phyloP scores from a whole-genome alignment of 1,139 yeast species.

The Protomyces arabidopsidicola region DNA sequence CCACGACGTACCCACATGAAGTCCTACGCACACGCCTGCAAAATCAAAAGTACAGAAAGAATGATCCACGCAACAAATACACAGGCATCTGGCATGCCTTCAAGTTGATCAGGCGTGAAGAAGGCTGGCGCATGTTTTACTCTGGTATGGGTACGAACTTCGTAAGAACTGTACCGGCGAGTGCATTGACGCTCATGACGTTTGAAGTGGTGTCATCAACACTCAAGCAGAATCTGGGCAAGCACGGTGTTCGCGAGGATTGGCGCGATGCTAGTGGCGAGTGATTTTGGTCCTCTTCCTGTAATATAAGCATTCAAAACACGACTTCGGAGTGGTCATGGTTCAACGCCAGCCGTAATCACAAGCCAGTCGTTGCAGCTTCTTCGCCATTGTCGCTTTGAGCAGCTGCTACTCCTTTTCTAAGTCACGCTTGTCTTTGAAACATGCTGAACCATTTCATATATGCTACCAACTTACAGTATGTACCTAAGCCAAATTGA shows the following conservation, averaged over 20 bases:
- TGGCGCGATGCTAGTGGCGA: neutral
- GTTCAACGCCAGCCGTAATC: too few species aligned
- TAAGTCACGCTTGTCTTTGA: too few species aligned
- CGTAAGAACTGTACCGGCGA: conserved; percentile 88
- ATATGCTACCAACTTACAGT: too few species aligned
- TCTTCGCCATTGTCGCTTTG: too few species aligned
- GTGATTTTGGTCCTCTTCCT: neutral
- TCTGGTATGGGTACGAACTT: conserved; percentile 84
- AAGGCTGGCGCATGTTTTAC: conserved; percentile 79
- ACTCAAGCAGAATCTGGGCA: conserved; percentile 29
- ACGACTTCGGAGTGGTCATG: too few species aligned
- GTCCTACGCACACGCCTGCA: conserved; percentile 89
- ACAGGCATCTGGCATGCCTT: conserved; percentile 48
- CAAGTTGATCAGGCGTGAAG: conserved; percentile 55
- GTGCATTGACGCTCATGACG: conserved; percentile 90
- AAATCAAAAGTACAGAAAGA: conserved; percentile 40
- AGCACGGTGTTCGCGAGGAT: neutral
- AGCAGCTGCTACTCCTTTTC: too few species aligned
- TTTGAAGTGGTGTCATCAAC: conserved; percentile 76
- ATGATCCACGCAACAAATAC: conserved; percentile 35
- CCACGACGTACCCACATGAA: conserved; percentile 93
- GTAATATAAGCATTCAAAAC: neutral
- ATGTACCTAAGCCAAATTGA: neutral
- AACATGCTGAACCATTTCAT: too few species aligned
- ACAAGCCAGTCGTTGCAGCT: too few species aligned